A percentile compares a stretch with the other conserved stretches of the same genome.
Evolutionary conservation across 345 rosid genomes (phyloP).

Genomic region (Populus simonii): DNA sequence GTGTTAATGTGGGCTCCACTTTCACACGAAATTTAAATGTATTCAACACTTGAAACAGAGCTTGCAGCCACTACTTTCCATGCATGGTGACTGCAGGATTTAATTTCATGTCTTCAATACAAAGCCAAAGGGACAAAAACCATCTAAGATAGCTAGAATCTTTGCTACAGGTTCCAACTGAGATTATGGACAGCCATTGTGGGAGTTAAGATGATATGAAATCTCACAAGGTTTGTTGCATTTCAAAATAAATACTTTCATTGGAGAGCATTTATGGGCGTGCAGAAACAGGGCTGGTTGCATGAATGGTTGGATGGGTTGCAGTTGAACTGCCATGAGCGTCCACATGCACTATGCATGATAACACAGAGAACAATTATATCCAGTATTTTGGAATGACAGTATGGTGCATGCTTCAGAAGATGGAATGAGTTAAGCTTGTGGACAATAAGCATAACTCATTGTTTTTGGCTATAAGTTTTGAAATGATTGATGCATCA

Average conservation of each 20-base stretch:
- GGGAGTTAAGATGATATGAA: background rate
- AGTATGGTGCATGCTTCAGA: background rate
- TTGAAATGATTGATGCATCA: background rate
- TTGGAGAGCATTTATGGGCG: background rate
- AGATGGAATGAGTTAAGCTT: background rate
- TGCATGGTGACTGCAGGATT: background rate
- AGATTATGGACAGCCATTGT: background rate
- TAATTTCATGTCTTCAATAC: background rate
- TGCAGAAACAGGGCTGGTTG: background rate
- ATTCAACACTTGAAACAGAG: background rate
- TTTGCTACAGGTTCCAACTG: background rate
- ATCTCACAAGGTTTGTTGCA: background rate
- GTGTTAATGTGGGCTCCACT: background rate
- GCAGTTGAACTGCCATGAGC: background rate
- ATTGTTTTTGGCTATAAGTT: background rate
- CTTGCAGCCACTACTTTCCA: background rate
- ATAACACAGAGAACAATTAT: background rate
- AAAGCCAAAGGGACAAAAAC: background rate
- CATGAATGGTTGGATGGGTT: background rate
- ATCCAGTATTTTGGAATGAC: background rate
- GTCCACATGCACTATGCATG: background rate
- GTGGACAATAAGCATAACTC: background rate
- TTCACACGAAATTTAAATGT: background rate
- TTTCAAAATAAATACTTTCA: background rate
- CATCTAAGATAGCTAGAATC: background rate